Evolutionary conservation across 208 protist species (phyloP).

Genomic region (Acanthamoeba culbertsoni): DNA sequence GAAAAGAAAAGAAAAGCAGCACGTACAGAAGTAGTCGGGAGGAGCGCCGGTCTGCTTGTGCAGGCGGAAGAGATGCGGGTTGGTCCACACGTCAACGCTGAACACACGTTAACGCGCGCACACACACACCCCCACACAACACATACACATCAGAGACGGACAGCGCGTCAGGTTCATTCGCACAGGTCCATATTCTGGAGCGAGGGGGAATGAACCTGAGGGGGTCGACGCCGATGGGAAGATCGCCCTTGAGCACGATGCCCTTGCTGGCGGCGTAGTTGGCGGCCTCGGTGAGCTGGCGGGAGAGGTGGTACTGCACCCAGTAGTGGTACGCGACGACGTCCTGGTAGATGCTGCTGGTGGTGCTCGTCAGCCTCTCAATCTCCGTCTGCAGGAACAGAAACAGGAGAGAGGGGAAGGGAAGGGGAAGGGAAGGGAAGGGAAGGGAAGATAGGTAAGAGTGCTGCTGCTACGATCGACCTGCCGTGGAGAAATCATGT

Average conservation of each 20-base stretch:
- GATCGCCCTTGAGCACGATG: slow-evolving; percentile 86
- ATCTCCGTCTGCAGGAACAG: slow-evolving; percentile 11
- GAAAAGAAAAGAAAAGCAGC: background rate
- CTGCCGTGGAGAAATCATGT: background rate
- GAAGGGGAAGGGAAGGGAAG: too few species aligned
- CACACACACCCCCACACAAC: too few species aligned
- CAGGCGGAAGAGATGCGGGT: slow-evolving; percentile 75
- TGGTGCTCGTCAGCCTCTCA: slow-evolving; percentile 47
- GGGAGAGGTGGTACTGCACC: slow-evolving; percentile 79
- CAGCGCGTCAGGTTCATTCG: background rate
- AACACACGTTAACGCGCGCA: too few species aligned
- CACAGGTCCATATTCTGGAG: too few species aligned
- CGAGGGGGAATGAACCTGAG: slow-evolving; percentile 27
- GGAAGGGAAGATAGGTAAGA: too few species aligned
- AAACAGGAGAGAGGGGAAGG: too few species aligned
- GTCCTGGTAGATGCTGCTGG: slow-evolving; percentile 59
- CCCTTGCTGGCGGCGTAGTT: slow-evolving; percentile 66
- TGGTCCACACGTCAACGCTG: slow-evolving; percentile 78
- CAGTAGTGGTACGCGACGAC: slow-evolving; percentile 74
- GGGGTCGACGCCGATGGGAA: slow-evolving; percentile 85
- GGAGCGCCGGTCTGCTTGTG: slow-evolving; percentile 80
- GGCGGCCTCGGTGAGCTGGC: slow-evolving; percentile 74
- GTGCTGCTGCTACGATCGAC: too few species aligned
- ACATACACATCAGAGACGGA: background rate
- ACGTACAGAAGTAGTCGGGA: slow-evolving; percentile 80